Conservation (phyloP, 2,329 filamentous ascomycete species). For the Chrysosporium queenslandicum region DNA sequence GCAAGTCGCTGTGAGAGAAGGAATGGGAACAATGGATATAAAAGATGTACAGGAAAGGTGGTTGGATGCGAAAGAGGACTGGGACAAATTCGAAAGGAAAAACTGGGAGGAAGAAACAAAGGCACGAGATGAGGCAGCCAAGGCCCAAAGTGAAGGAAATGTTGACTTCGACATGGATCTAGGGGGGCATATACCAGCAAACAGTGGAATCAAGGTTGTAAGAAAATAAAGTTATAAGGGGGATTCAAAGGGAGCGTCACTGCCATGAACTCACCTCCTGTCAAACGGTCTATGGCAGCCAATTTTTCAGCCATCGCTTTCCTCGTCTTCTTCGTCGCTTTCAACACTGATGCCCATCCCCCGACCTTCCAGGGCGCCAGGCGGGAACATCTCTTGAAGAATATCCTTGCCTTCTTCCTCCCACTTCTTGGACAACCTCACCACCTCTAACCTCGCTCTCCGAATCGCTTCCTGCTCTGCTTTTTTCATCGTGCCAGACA, state of each 20-base stretch:
- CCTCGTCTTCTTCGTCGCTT: slow-evolving; percentile 37
- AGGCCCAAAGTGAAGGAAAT: slow-evolving; percentile 20
- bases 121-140: slow-evolving; percentile 32
- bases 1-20: slow-evolving; percentile 81
- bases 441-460: slow-evolving; percentile 60
- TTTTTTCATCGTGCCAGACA: slow-evolving; percentile 88
- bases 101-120: slow-evolving; percentile 66
- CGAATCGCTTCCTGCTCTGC: slow-evolving; percentile 81
- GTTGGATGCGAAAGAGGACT: slow-evolving; percentile 81
- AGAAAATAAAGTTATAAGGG: slow-evolving; percentile 41
- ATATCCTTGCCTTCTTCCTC: slow-evolving; percentile 37
- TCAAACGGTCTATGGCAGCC: slow-evolving; percentile 10
- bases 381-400: slow-evolving; percentile 23
- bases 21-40: slow-evolving; percentile 61
- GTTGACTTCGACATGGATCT: slow-evolving; percentile 27
- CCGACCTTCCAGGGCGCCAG: slow-evolving; percentile 25
- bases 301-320: slow-evolving; percentile 27
- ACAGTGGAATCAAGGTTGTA: slow-evolving; percentile 62
- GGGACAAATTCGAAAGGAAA: slow-evolving; percentile 67
- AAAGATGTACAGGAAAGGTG: slow-evolving; percentile 91
- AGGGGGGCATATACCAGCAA: slow-evolving; percentile 38
- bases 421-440: slow-evolving; percentile 51
- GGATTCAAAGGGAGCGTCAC: neutral
- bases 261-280: neutral
- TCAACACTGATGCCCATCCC: slow-evolving; percentile 40